A percentile compares a stretch with the other conserved stretches of the same genome.
phyloP scores from a whole-genome alignment of 352 stramenopile genomes.

The Phytophthora fragariae region DNA sequence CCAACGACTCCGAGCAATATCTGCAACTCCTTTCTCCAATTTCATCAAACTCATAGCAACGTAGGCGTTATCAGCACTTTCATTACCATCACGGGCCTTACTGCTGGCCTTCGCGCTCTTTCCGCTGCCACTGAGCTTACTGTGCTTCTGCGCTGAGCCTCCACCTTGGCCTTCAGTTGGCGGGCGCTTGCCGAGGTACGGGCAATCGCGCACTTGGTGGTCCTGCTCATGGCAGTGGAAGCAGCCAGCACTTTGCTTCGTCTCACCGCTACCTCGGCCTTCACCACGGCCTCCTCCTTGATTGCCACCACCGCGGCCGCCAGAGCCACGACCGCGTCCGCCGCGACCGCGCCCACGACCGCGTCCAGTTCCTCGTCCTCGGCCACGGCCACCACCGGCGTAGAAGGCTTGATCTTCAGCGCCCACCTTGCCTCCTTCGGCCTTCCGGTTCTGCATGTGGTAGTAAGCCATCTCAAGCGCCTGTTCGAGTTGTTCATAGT shows the following conservation, averaged over 20 bases:
- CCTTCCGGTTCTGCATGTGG: slow-evolving; percentile 1
- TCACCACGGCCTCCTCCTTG: neutral
- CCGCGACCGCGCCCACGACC: slow-evolving; percentile 14
- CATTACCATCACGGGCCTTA: slow-evolving; percentile 3
- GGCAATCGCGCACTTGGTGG: slow-evolving; percentile 12
- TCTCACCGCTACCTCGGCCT: neutral
- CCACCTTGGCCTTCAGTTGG: neutral
- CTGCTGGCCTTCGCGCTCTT: neutral
- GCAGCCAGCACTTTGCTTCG: slow-evolving; percentile 8
- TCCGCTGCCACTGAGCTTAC: neutral
- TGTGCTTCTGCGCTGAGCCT: neutral
- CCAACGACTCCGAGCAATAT: slow-evolving; percentile 3
- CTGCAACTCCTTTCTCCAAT: neutral
- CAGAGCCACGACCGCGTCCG: too few relatives aligned
- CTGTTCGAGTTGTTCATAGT: slow-evolving; percentile 13
- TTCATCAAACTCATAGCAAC: slow-evolving; percentile 4
- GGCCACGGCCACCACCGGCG: slow-evolving; percentile 7
- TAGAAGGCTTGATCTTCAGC: slow-evolving; percentile 16
- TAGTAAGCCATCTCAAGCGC: slow-evolving; percentile 11
- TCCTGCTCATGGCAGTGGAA: slow-evolving; percentile 8
- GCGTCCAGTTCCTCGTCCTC: neutral
- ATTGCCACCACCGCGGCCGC: neutral
- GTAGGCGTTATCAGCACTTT: neutral
- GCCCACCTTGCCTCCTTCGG: neutral
- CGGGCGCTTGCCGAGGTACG: slow-evolving; percentile 8